A percentile compares a stretch with the other conserved stretches of the same genome.
phyloP scores from a whole-genome alignment of 1,284 basidiomycete species.

The Bjerkandera adusta region DNA sequence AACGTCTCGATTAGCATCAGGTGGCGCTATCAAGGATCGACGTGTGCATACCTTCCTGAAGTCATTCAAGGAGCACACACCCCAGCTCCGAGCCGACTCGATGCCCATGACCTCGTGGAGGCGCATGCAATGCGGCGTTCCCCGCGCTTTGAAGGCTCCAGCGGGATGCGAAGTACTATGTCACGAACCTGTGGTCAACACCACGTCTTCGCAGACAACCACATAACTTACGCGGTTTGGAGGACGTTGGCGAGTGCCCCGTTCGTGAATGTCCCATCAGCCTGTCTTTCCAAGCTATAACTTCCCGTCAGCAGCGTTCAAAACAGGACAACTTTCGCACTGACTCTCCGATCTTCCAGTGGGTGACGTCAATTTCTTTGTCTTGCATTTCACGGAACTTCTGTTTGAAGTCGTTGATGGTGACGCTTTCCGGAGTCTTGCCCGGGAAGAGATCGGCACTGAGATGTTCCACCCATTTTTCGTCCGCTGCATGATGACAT shows the following conservation, averaged over 20 bases:
- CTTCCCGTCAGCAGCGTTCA: background rate
- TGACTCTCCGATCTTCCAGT: slow-evolving; percentile 71
- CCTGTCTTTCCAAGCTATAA: slow-evolving; percentile 58
- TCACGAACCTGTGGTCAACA: background rate
- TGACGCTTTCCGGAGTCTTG: slow-evolving; percentile 52
- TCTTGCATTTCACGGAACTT: slow-evolving; percentile 40
- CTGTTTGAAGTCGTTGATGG: slow-evolving; percentile 56
- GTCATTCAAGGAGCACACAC: slow-evolving; percentile 82
- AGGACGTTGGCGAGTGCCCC: slow-evolving; percentile 67
- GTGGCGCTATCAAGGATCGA: background rate
- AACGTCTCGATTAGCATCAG: background rate
- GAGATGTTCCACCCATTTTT: slow-evolving; percentile 57
- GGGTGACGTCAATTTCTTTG: slow-evolving; percentile 43
- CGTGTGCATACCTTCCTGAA: slow-evolving; percentile 70
- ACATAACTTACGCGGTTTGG: slow-evolving; percentile 59
- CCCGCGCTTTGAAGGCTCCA: slow-evolving; percentile 75
- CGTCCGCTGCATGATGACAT: slow-evolving; percentile 43
- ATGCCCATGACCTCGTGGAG: slow-evolving; percentile 84
- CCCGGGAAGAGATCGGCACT: slow-evolving; percentile 53
- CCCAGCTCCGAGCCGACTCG: slow-evolving; percentile 76
- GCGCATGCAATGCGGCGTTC: slow-evolving; percentile 72
- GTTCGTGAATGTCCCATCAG: slow-evolving; percentile 66
- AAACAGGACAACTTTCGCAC: slow-evolving; percentile 19
- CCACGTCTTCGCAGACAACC: background rate
- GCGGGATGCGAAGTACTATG: slow-evolving; percentile 71